Evolutionary conservation across 257 asterid genomes (phyloP).

Genomic region (Verbascum thapsus): DNA sequence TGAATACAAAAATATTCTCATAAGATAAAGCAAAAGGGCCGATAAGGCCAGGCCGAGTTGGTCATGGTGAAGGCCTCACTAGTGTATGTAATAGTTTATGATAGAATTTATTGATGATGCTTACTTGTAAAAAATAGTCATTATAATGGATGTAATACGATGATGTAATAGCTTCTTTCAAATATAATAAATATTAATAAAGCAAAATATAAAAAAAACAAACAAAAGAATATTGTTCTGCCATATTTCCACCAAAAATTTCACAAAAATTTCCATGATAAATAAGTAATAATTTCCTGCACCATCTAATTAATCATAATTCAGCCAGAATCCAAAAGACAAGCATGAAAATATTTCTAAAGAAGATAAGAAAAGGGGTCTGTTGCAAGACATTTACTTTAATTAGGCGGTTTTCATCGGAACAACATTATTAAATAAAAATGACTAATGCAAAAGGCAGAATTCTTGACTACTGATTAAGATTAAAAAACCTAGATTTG

Average conservation of each 20-base stretch:
- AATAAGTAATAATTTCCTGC: not conserved
- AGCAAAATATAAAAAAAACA: too few species aligned
- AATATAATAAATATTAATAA: too few species aligned
- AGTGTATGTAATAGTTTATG: too few species aligned
- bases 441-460: not conserved
- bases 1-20: not conserved
- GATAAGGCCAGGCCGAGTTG: too few species aligned
- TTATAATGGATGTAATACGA: too few species aligned
- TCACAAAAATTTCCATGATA: not conserved
- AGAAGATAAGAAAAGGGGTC: not conserved
- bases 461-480: slow-evolving; percentile 11
- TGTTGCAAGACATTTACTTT: not conserved
- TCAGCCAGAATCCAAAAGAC: not conserved
- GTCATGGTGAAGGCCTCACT: too few species aligned
- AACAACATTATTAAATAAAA: slow-evolving; percentile 8
- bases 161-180: too few species aligned
- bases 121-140: too few species aligned
- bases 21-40: not conserved
- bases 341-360: slow-evolving; percentile 18
- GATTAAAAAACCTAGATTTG: slow-evolving; percentile 4
- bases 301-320: not conserved
- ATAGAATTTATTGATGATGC: too few species aligned
- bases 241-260: not conserved
- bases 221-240: not conserved
- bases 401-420: not conserved